Conservation (phyloP, 495 filamentous ascomycete genomes). For the Trichoderma asperelloides region DNA sequence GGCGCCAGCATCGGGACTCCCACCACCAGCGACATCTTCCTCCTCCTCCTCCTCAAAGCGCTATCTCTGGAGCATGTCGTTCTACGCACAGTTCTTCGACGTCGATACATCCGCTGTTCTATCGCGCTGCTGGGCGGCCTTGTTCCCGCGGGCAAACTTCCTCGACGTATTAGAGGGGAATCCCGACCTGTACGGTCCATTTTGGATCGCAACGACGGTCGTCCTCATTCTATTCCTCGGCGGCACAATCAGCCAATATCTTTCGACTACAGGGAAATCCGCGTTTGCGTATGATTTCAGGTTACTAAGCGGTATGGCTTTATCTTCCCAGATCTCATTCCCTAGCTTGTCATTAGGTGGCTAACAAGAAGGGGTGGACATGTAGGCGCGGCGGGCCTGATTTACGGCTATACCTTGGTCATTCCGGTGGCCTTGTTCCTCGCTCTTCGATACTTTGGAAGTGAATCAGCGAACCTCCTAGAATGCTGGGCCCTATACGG, state of each 20-base stretch:
- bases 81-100: constrained; percentile 97
- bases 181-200: constrained; percentile 86
- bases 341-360: not conserved
- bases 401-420: constrained; percentile 87
- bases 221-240: constrained; percentile 91
- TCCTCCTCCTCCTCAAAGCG: constrained; percentile 53
- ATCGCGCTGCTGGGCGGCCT: constrained; percentile 67
- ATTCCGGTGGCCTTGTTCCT: constrained; percentile 82
- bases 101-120: constrained; percentile 88
- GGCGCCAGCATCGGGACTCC: constrained; percentile 44
- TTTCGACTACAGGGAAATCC: constrained; percentile 39
- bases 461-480: constrained; percentile 76
- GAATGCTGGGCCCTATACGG: constrained; percentile 94
- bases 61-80: constrained; percentile 82
- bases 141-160: constrained; percentile 88
- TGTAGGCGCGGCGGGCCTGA: constrained; percentile 71
- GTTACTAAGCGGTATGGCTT: constrained; percentile 53
- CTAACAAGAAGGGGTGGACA: constrained; percentile 9
- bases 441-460: constrained; percentile 86
- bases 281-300: constrained; percentile 75
- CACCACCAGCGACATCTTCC: constrained; percentile 51
- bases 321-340: not conserved
- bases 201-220: constrained; percentile 98
- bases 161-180: constrained; percentile 96
- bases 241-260: constrained; percentile 86